Percentiles rank a stretch among this genome's conserved stretches.
Conservation (phyloP, 257 asterid species). For the Vinca minor region DNA sequence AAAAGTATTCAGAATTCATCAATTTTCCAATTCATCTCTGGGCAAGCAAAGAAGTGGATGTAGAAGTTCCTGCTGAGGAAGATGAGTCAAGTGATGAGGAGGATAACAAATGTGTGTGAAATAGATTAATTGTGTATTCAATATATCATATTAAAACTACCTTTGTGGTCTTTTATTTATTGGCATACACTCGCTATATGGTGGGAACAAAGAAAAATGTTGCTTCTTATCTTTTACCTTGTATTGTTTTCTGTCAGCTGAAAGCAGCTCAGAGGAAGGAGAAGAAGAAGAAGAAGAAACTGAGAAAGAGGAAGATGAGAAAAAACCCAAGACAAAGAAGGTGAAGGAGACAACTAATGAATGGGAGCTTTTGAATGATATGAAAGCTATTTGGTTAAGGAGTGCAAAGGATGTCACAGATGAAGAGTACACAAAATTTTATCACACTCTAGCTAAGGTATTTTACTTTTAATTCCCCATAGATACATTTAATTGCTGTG, state of each 20-base stretch:
- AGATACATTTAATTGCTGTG: background rate
- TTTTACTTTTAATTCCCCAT: background rate
- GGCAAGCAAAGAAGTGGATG: slow-evolving; percentile 88
- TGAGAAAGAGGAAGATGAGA: slow-evolving; percentile 64
- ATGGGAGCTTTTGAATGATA: slow-evolving; percentile 89
- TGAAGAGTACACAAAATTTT: slow-evolving; percentile 75
- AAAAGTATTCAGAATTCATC: slow-evolving; percentile 79
- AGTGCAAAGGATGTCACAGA: slow-evolving; percentile 87
- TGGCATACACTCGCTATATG: no score
- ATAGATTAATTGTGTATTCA: slow-evolving; percentile 4
- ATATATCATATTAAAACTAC: slow-evolving; percentile 1
- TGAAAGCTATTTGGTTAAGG: slow-evolving; percentile 89
- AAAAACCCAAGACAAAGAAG: slow-evolving; percentile 71
- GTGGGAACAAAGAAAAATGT: background rate
- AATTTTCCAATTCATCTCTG: slow-evolving; percentile 84
- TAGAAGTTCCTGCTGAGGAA: slow-evolving; percentile 85
- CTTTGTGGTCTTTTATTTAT: background rate
- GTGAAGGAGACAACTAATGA: slow-evolving; percentile 65
- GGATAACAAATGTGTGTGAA: slow-evolving; percentile 41
- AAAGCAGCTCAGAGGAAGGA: slow-evolving; percentile 58
- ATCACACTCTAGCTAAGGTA: slow-evolving; percentile 85
- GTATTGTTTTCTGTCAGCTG: slow-evolving; percentile 42
- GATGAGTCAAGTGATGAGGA: slow-evolving; percentile 68
- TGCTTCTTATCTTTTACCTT: background rate
- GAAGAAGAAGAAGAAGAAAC: slow-evolving; percentile 64